Evolutionary conservation across 139 green algal species (phyloP), one percentile per base, ranked within the genome.

Genomic region (Closterium sp.): DNA sequence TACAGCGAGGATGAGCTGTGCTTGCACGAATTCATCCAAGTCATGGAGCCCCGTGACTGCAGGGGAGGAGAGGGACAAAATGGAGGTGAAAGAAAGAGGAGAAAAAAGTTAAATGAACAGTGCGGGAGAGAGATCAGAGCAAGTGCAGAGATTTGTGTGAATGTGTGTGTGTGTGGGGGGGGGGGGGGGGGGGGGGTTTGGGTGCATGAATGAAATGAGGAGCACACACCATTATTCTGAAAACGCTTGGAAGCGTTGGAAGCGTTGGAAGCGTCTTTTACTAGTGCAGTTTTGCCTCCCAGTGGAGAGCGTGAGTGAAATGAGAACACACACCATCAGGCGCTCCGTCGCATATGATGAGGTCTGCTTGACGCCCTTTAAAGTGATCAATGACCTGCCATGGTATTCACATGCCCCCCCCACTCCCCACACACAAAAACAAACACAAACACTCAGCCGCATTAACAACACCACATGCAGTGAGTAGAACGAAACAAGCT

Each of bases 41-140:
- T 99, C 98, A 94, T 99, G 98, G n/a, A 99, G 95, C 0, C 98
- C 98, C 1, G 98, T 99, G 1, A 99, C 98, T 96, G 95, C 92
- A 88, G 30, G 86, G 16, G 32, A 33, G 34, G 7, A 84, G 28
- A 23, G 33, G 31, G 34, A 91, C 8, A 36, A 84, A 86, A 35
- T 84, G 28, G 34, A 12, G 83, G 66, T 32, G 19, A 32, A 3
- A 33, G 32, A 91, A 30, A 25, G 55, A 76, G 55, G 4, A 2
- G 55, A 28, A 0, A 3, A 28, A 76, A 19, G 55, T 8, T 10
- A 76, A 19, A 76, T 76, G 10, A 76, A 76, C 25, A 76, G 0
- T 16, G 25, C 25, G 55, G 38, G 38, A 66, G 55, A 76, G 23
- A 19, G 25, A 28, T 28, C 55, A 76, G 55, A 76, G 55, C n/a